Evolutionary conservation across 2,329 filamentous ascomycete genomes (phyloP), one percentile per base, ranked within the genome.

Genomic region (Alternaria arbusti): DNA sequence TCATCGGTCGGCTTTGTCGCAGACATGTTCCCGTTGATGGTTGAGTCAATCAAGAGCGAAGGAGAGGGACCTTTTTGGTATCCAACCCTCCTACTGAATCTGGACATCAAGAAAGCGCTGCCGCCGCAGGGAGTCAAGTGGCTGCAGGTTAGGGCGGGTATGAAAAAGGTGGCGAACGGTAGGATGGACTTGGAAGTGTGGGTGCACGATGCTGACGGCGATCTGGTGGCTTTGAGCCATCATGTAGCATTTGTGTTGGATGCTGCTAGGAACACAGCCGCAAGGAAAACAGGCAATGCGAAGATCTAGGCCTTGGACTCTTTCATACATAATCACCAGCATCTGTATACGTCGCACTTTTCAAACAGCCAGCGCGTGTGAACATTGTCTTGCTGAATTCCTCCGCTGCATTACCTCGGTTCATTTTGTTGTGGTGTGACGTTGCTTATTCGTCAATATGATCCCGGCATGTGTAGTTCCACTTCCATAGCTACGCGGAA

Each of bases 61-160:
- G 68, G 55, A 2, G 67, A 75, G 55, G 75, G 74, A 57, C 77
- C 74, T 20, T 88, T 88, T 70, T 94, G 91, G 92, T 93, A 92
- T 75, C 91, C 91, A 0, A 96, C 92, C 1, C 61, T 96, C 2
- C 82, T 89, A 17, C 80, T 96, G 74, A 93, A 92, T 75, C 72
- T 96, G 22, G 92, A 96, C 66, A 82, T 94, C 43, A 96, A 95
- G 82, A 92, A 90, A 75, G 78, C 84, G 7, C 76, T 96, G 47
- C 91, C 91, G 0, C 80, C 82, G 5, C 86, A 87, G 45, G 92
- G 92, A 0, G 87, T 88, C 1, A 89, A 92, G 75, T 96, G 91
- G 89, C 75, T 96, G 57, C 90, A 90, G 70, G 83, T 89, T 44
- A 84, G 91, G 30, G 84, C 90, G 12, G 84, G 86, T 58, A 84